A percentile compares a stretch with the other conserved stretches of the same genome.
These are phyloP conservation scores for Parastagonospora nodorum DNA, from an alignment of 2,329 filamentous ascomycete species.

Conservation along the genomic window DNA sequence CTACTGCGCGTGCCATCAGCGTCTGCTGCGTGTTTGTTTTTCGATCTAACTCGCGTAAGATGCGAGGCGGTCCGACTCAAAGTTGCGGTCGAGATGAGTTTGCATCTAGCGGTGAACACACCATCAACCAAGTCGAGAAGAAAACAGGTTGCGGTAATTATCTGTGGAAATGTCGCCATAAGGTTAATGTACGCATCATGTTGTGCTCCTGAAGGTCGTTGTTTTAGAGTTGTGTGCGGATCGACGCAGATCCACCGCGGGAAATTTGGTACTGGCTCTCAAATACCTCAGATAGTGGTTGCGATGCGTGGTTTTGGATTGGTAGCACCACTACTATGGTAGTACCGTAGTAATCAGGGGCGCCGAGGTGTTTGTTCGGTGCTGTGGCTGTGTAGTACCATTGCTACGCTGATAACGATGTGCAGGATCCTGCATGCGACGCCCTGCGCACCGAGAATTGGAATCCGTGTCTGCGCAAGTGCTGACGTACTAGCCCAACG, in stretches of 20 bases:
- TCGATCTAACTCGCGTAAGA: conserved; percentile 5
- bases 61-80: conserved; percentile 7
- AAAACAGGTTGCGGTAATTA: conserved; percentile 1
- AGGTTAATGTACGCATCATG: background rate
- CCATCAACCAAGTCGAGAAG: background rate
- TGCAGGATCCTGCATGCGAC: conserved; percentile 5
- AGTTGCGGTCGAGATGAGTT: background rate
- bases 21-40: background rate
- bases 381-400: background rate
- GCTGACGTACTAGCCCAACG: conserved; percentile 3
- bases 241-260: conserved; percentile 17
- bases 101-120: conserved; percentile 6
- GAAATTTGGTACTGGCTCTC: conserved; percentile 10
- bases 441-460: conserved; percentile 4
- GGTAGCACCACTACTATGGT: background rate
- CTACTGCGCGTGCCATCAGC: background rate
- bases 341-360: background rate
- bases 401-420: background rate
- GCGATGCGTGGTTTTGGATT: background rate
- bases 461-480: conserved; percentile 2
- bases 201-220: conserved; percentile 14
- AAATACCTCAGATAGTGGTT: conserved; percentile 12
- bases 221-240: conserved; percentile 25
- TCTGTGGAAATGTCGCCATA: background rate
- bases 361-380: background rate